Evolutionary conservation across 305 asterid species (phyloP), one percentile per base, ranked within the genome.

Genomic region (Coffea humblotiana): DNA sequence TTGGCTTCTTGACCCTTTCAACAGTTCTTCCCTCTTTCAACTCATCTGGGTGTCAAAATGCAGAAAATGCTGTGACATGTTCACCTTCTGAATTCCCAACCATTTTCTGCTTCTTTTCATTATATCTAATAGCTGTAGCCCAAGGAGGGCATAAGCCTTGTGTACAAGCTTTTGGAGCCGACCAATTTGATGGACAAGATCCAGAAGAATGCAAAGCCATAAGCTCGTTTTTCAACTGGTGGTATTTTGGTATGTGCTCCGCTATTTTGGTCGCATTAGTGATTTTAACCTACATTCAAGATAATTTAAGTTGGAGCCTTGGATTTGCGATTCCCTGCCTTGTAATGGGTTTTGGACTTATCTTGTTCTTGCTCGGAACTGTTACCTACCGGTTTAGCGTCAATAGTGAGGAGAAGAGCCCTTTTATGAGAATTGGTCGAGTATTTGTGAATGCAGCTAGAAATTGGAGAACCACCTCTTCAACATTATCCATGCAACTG

Each of bases 201-300:
- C 90, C 89, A 6, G 29, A n/a, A 16, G 92, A 91, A 76, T 60
- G 84, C 13, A 76, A 68, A 37, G 85, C 85, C 66, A 88, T 89
- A 78, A 83, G 89, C 83, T 89, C 92, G 14, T 89, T 89, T 71
- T 89, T 91, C 89, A 91, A 91, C 78, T 91, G 95, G 93, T 89
- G 88, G 89, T 70, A 64, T 73, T 91, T 86, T 75, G 80, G 87
- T 18, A 2, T 81, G 23, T 83, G 85, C n/a, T n/a, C n/a, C n/a
- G n/a, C n/a, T n/a, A n/a, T n/a, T n/a, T n/a, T 45, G 80, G 83
- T 69, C 11, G 79, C 91, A 37, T 67, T 86, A 8, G 1, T 85
- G 32, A 49, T 76, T 78, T 80, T 90, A 29, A 85, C 83, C 29
- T 90, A 88, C 77, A 81, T 89, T 78, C 91, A 89, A 73, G 91